phyloP scores from a whole-genome alignment of 2,329 filamentous ascomycete genomes.

The Clarireedia homoeocarpa region DNA sequence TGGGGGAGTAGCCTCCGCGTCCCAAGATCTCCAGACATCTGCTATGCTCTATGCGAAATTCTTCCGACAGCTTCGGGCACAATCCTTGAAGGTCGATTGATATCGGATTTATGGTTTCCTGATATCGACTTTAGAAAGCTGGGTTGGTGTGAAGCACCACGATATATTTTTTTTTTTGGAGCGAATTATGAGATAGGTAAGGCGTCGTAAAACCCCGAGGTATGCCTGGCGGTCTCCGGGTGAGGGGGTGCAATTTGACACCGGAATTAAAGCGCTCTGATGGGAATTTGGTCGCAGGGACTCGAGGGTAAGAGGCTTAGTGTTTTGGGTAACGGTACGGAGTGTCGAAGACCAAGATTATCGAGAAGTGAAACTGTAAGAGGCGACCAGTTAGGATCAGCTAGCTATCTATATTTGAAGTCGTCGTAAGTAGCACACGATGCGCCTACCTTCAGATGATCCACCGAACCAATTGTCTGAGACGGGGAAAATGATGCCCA shows the following conservation, averaged over 20 bases:
- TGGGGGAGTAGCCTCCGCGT: slow-evolving; percentile 58
- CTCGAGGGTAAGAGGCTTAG: not conserved
- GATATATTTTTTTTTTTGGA: not conserved
- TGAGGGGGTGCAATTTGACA: slow-evolving; percentile 1
- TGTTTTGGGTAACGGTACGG: slow-evolving; percentile 1
- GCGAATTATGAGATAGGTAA: not conserved
- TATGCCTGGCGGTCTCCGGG: not conserved
- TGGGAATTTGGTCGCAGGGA: not conserved
- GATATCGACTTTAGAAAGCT: not conserved
- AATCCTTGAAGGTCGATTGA: not conserved
- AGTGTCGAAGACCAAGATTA: not conserved
- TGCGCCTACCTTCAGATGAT: slow-evolving; percentile 1
- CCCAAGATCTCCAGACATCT: slow-evolving; percentile 56
- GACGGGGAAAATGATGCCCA: not conserved
- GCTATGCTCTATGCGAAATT: slow-evolving; percentile 4
- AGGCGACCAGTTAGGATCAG: slow-evolving; percentile 19
- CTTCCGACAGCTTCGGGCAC: not conserved
- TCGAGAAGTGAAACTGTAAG: slow-evolving; percentile 18
- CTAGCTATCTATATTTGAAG: slow-evolving; percentile 16
- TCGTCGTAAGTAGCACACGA: slow-evolving; percentile 1
- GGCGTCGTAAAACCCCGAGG: not conserved
- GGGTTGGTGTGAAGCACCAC: not conserved
- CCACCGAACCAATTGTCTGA: not conserved
- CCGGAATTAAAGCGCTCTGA: not conserved
- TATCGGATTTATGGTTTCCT: not conserved